Base-by-base conservation (phyloP, 2,329 filamentous ascomycete species). In the Hypomyces perniciosus region DNA sequence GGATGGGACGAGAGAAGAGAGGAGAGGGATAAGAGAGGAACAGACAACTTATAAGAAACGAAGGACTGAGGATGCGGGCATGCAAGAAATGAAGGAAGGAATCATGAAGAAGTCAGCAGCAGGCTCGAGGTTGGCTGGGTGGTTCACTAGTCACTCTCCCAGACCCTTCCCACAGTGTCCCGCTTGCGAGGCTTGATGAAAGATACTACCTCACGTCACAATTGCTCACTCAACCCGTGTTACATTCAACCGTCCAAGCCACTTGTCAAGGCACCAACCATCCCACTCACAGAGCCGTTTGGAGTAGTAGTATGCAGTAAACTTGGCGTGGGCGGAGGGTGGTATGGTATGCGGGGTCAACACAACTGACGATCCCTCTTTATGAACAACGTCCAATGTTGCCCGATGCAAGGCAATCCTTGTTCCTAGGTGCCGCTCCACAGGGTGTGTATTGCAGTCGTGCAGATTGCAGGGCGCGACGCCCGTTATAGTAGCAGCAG, bases 181-280 rank as follows among this genome's bases (percentile, higher is more conserved):
- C 48, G 45, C 48, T 50, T 45, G 40, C 37, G 40, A 39, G 34
- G 48, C 48, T 29, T 50, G 33, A 29, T 28, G 30, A 49, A 44
- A 34, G 48, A n/a, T n/a, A n/a, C 26, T 45, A 50, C 48, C 42
- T 50, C 48, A 50, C 35, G 42, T 44, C 42, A 50, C 42, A 42
- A 44, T 50, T 30, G n/a, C 20, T 20, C 20, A 20, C 38, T 41
- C 47, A 50, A 45, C 45, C 42, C 48, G 35, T 50, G 34, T n/a
- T 50, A 28, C 29, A 47, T n/a, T 39, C 35, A 28, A 38, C 26
- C 30, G 10, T 41, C 34, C 42, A 45, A 45, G 48, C 48, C 48
- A 50, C 46, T 20, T 40, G 41, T 50, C 42, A 50, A 50, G 41
- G 48, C 48, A 50, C 48, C 47, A 44, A 27, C 33, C n/a, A 9